A percentile compares a stretch with the other conserved stretches of the same genome.
These are phyloP conservation scores for Solidago caesia DNA, from an alignment of 129 eudicot species.

Conservation along the genomic window DNA sequence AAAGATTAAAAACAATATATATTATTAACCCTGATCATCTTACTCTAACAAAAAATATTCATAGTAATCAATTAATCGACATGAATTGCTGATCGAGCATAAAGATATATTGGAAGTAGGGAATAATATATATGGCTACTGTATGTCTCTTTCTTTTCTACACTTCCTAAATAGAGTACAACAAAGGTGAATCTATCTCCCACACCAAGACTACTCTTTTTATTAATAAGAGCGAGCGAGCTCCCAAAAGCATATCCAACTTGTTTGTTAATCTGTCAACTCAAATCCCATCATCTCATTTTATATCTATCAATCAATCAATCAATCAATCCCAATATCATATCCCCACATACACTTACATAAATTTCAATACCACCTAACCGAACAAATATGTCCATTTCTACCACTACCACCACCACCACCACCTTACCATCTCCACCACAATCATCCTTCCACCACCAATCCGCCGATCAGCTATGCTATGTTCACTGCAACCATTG, in stretches of 20 bases:
- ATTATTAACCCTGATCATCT: too few species aligned
- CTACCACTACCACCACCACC: conserved; percentile 8
- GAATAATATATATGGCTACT: too few species aligned
- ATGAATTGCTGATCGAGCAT: too few species aligned
- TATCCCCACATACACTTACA: conserved; percentile 13
- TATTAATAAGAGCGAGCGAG: neutral
- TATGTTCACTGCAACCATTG: conserved; percentile 58
- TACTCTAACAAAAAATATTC: too few species aligned
- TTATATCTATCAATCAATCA: conserved; percentile 26
- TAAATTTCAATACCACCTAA: neutral
- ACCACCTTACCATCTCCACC: conserved; percentile 37
- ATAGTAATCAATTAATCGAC: too few species aligned
- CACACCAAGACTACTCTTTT: too few species aligned
- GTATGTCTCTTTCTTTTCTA: too few species aligned
- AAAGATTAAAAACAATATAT: too few species aligned
- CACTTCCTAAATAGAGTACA: too few species aligned
- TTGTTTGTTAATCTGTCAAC: conserved; percentile 21
- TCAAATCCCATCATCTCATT: conserved; percentile 22
- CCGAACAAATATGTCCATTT: conserved; percentile 29
- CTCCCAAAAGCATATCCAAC: conserved; percentile 29
- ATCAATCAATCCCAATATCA: neutral
- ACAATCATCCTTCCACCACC: neutral
- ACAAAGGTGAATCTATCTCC: too few species aligned
- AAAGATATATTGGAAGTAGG: too few species aligned
- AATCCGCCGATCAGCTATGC: conserved; percentile 52